These are phyloP conservation scores for Crucihimalaya himalaica DNA, from an alignment of 345 rosid species.

Conservation along the genomic window DNA sequence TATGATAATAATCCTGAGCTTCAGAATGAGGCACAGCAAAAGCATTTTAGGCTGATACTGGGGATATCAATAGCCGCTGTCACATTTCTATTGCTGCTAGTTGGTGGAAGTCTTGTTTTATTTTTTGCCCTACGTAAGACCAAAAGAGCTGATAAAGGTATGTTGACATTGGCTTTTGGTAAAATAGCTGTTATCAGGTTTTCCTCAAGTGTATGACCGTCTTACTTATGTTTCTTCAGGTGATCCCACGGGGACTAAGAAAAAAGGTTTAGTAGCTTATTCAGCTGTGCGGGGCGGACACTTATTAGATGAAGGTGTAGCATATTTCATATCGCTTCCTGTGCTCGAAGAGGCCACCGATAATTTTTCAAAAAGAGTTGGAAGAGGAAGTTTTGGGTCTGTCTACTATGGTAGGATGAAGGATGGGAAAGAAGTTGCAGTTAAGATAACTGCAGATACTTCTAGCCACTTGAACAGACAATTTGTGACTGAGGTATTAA, in stretches of 20 bases:
- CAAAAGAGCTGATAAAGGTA: constrained; percentile 58
- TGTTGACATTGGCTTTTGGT: not conserved
- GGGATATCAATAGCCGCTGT: constrained; percentile 62
- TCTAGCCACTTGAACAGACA: constrained; percentile 68
- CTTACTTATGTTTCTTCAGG: constrained; percentile 47
- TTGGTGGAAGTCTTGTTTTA: constrained; percentile 54
- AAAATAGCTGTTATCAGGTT: not conserved
- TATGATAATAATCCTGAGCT: constrained; percentile 64
- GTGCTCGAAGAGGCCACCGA: constrained; percentile 83
- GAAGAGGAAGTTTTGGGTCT: constrained; percentile 92
- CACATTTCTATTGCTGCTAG: constrained; percentile 50
- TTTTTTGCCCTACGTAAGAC: constrained; percentile 47
- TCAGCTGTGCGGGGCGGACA: constrained; percentile 66
- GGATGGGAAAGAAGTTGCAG: constrained; percentile 95
- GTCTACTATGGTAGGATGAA: constrained; percentile 93
- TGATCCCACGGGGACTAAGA: constrained; percentile 46
- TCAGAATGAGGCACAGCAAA: constrained; percentile 48
- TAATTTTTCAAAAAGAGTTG: constrained; percentile 71
- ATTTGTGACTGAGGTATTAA: constrained; percentile 87
- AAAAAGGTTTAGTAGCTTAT: constrained; percentile 54
- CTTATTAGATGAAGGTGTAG: constrained; percentile 76
- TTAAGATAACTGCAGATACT: constrained; percentile 78
- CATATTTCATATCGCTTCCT: constrained; percentile 67
- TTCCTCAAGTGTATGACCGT: not conserved
- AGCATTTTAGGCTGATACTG: constrained; percentile 53